These are phyloP conservation scores for Albophoma yamanashiensis DNA, from an alignment of 2,329 filamentous ascomycete genomes.

Conservation along the genomic window DNA sequence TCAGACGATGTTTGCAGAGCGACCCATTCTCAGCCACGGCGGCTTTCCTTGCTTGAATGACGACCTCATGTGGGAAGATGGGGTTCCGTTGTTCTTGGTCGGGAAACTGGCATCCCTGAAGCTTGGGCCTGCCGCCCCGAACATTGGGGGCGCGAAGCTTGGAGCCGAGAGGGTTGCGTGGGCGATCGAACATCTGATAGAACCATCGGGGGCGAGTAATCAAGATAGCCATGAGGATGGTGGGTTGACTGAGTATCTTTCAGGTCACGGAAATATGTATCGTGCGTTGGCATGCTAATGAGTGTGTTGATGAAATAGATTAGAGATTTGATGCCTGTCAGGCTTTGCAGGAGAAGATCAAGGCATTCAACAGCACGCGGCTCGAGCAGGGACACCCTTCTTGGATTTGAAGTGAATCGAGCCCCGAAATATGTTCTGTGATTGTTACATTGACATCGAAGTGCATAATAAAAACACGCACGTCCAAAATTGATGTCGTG, in stretches of 20 bases:
- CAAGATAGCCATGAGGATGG: constrained; percentile 1
- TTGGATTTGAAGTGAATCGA: too few relatives aligned
- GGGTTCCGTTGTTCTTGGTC: constrained; percentile 63
- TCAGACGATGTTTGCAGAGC: constrained; percentile 42
- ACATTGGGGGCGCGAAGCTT: constrained; percentile 61
- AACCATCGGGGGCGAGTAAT: constrained; percentile 6
- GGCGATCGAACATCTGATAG: constrained; percentile 49
- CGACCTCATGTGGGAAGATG: constrained; percentile 63
- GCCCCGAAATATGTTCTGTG: too few relatives aligned
- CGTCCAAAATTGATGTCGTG: too few relatives aligned
- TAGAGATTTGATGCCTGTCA: neutral
- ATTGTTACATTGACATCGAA: too few relatives aligned
- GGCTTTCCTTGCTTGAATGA: constrained; percentile 66
- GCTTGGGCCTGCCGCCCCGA: constrained; percentile 62
- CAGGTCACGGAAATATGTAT: constrained; percentile 25
- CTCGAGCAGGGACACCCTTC: neutral
- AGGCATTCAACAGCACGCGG: neutral
- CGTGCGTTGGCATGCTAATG: constrained; percentile 11
- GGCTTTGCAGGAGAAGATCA: neutral
- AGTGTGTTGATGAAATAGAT: neutral
- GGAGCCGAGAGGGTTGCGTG: constrained; percentile 66
- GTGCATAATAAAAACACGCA: too few relatives aligned
- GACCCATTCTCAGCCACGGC: constrained; percentile 51
- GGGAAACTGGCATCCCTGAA: constrained; percentile 57
- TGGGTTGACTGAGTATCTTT: constrained; percentile 17